Percentiles rank a stretch among this genome's conserved stretches.
Evolutionary conservation across 768 basidiomycete species (phyloP).

Genomic region (Ramaria sp.): DNA sequence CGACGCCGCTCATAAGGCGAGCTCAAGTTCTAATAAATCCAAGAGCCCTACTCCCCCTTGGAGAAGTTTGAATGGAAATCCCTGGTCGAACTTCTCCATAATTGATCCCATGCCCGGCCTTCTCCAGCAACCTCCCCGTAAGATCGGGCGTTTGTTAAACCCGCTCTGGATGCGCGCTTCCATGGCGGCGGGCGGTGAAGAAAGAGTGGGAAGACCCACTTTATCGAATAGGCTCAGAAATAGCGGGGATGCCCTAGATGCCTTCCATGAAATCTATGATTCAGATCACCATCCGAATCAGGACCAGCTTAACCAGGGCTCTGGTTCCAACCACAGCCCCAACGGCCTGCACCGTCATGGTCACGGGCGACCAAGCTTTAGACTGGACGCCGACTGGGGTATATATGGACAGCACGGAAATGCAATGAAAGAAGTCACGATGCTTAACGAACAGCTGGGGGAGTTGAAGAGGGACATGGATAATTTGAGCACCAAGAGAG

Average conservation of each 20-base stretch:
- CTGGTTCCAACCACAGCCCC: no score
- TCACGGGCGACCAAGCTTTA: not conserved
- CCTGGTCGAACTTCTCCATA: not conserved
- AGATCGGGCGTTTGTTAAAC: not conserved
- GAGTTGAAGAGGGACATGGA: not conserved
- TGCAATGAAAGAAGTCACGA: not conserved
- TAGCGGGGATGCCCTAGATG: no score
- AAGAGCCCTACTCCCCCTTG: not conserved
- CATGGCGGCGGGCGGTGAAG: not conserved
- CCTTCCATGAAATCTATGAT: no score
- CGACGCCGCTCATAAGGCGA: not conserved
- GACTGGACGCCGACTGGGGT: not conserved
- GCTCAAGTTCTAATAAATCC: not conserved
- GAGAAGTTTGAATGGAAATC: not conserved
- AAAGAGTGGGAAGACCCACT: no score
- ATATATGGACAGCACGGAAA: not conserved
- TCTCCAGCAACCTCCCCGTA: not conserved
- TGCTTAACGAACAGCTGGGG: not conserved
- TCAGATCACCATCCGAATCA: no score
- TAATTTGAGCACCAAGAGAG: not conserved
- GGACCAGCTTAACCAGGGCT: no score
- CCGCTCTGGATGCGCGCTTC: not conserved
- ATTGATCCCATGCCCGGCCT: not conserved
- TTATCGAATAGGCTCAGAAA: no score
- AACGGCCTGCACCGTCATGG: not conserved